phyloP scores from a whole-genome alignment of 345 rosid species.

The Eucalyptus erythrocorys region DNA sequence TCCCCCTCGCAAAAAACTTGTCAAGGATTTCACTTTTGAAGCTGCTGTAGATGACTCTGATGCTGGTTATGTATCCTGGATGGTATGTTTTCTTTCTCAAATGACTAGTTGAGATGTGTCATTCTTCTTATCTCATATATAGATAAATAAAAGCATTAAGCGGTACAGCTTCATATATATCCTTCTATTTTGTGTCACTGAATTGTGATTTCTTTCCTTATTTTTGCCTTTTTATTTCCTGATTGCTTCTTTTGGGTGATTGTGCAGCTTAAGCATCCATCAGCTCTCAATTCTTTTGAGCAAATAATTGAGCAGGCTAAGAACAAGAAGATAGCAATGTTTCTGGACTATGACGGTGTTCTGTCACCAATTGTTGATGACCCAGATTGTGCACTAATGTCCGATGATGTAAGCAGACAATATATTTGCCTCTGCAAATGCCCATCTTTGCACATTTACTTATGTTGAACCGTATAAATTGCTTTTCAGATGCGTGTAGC shows the following conservation, averaged over 20 bases:
- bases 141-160: neutral
- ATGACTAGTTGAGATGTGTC: neutral
- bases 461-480: neutral
- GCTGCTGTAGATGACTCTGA: conserved; percentile 50
- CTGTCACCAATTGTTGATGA: conserved; percentile 95
- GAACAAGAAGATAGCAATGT: conserved; percentile 71
- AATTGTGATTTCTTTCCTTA: neutral
- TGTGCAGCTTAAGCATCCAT: conserved; percentile 70
- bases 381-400: conserved; percentile 69
- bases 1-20: conserved; percentile 74
- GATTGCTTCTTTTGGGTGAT: neutral
- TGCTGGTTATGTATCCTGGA: conserved; percentile 54
- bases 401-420: conserved; percentile 48
- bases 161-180: neutral
- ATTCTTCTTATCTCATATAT: neutral
- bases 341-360: conserved; percentile 86
- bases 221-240: neutral
- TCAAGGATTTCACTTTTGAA: conserved; percentile 42
- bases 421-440: neutral
- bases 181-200: neutral
- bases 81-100: conserved; percentile 26
- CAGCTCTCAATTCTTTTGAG: conserved; percentile 63
- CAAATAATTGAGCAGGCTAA: conserved; percentile 41
- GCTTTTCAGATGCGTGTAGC: conserved; percentile 76
- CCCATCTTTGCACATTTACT: neutral